phyloP scores from a whole-genome alignment of 345 rosid species.

The Draba incana region DNA sequence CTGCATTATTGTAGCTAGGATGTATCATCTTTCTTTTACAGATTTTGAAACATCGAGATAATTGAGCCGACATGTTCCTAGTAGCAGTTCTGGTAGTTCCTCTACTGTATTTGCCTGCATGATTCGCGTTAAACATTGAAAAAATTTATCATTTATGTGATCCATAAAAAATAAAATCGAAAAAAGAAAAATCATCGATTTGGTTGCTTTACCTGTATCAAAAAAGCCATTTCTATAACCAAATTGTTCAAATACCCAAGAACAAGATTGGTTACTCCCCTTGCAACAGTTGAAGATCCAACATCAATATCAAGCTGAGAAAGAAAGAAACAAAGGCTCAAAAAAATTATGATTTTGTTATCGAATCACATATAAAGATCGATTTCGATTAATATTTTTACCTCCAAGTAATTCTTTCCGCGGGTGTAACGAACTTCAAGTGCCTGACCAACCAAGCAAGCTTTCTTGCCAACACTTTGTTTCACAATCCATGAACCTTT shows the following conservation, averaged over 20 bases:
- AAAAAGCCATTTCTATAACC: slow-evolving; percentile 92
- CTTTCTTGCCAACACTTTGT: slow-evolving; percentile 93
- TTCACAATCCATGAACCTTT: slow-evolving; percentile 98
- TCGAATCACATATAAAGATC: not conserved
- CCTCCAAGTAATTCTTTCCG: slow-evolving; percentile 90
- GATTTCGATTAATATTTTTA: slow-evolving; percentile 30
- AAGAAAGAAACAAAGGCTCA: slow-evolving; percentile 5
- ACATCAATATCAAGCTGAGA: slow-evolving; percentile 77
- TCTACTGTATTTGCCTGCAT: slow-evolving; percentile 80
- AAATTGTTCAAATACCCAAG: slow-evolving; percentile 81
- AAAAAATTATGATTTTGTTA: not conserved
- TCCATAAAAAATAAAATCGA: not conserved
- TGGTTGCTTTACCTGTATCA: slow-evolving; percentile 63
- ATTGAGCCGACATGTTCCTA: slow-evolving; percentile 86
- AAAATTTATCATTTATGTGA: not conserved
- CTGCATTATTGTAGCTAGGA: slow-evolving; percentile 7
- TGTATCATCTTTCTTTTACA: slow-evolving; percentile 40
- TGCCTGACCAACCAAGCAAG: slow-evolving; percentile 78
- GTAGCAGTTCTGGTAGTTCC: slow-evolving; percentile 83
- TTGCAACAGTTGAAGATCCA: slow-evolving; percentile 91
- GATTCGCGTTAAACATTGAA: not conserved
- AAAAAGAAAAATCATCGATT: not conserved
- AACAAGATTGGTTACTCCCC: slow-evolving; percentile 80
- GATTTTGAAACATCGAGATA: slow-evolving; percentile 70
- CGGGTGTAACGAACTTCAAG: slow-evolving; percentile 67